Evolutionary conservation across 2,329 filamentous ascomycete species (phyloP), one percentile per base, ranked within the genome.

Genomic region (Penicillium concentricum): DNA sequence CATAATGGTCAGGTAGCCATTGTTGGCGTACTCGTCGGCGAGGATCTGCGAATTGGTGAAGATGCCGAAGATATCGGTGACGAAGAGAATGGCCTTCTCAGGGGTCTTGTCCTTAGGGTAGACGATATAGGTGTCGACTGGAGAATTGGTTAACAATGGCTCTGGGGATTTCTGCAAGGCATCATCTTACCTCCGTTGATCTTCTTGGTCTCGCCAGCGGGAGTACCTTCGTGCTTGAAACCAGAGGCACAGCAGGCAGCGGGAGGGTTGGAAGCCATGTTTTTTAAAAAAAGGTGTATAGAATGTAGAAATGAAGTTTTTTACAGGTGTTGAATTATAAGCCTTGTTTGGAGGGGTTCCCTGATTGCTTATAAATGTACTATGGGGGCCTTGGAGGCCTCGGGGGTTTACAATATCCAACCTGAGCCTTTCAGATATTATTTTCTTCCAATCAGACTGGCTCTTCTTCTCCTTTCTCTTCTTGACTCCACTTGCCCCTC

Each of bases 21-120:
- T 88, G 62, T 84, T 83, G 56, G 90, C 90, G 71, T 83, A 89
- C 67, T 89, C 84, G 77, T 92, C 90, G 58, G 89, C 89, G 66
- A 91, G 83, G 60, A 89, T 78, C 74, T 87, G 74, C 68, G 78
- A 76, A 73, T 88, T 86, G 72, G 74, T 73, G 70, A 81, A 83
- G 63, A 84, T 78, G 61, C 85, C 85, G 59, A 85, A 81, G 60
- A 86, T 78, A 64, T 87, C 85, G 58, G 80, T 78, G 52, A 85
- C 67, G 63, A 85, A 78, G 46, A 87, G 58, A 63, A 87, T 75
- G 51, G 83, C 84, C 54, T 81, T 81, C 30, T 82, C 76, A 22
- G 81, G 63, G 50, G 57, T 82, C 66, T 75, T 74, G 65, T 78
- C 72, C 58, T 80, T 74, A 30, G 83, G 82, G 62, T 82, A 81